A percentile compares a stretch with the other conserved stretches of the same genome.
These are phyloP conservation scores for Exophiala viscosa DNA, from an alignment of 2,329 filamentous ascomycete species.

Conservation along the genomic window DNA sequence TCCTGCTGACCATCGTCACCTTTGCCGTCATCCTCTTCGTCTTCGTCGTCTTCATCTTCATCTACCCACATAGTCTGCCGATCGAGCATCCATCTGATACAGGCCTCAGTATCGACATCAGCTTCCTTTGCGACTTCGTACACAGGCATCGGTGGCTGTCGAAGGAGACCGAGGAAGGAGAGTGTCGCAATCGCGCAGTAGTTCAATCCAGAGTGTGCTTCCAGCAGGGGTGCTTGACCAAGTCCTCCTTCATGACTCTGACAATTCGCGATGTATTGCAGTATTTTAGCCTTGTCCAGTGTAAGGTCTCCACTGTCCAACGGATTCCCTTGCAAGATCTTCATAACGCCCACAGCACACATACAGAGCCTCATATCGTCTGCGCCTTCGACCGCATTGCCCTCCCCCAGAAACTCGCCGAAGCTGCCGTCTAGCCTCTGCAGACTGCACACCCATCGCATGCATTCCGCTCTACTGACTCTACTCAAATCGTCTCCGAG, in stretches of 20 bases:
- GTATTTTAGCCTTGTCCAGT: constrained; percentile 70
- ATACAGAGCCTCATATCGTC: constrained; percentile 91
- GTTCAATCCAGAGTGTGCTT: constrained; percentile 86
- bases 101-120: constrained; percentile 36
- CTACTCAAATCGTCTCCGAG: constrained; percentile 61
- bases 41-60: constrained; percentile 43
- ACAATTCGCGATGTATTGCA: constrained; percentile 66
- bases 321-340: constrained; percentile 65
- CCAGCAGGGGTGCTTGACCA: constrained; percentile 70
- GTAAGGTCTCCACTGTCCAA: constrained; percentile 56
- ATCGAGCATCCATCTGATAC: constrained; percentile 57
- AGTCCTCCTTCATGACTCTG: constrained; percentile 85
- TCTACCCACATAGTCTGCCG: constrained; percentile 61
- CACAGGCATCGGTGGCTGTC: constrained; percentile 19
- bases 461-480: constrained; percentile 63
- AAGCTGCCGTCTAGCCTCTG: constrained; percentile 88
- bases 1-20: background rate
- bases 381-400: constrained; percentile 46
- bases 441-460: constrained; percentile 70
- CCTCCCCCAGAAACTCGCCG: constrained; percentile 68
- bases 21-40: constrained; percentile 32
- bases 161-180: constrained; percentile 20
- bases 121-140: constrained; percentile 37
- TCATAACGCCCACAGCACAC: constrained; percentile 74
- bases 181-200: constrained; percentile 76